Conservation (phyloP, 306 rosid genomes). For the Hippophae rhamnoides region DNA sequence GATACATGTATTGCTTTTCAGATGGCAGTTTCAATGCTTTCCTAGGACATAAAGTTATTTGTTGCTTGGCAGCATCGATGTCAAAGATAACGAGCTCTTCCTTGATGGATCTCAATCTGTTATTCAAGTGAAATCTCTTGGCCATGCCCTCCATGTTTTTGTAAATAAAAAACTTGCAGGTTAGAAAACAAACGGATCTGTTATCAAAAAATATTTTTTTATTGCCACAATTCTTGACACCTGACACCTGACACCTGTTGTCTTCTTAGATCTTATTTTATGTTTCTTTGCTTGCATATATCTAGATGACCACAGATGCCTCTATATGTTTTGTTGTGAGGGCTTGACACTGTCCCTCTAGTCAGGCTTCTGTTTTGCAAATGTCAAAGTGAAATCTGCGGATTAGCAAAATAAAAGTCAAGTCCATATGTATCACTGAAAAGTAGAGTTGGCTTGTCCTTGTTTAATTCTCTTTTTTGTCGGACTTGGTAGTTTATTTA, state of each 20-base stretch:
- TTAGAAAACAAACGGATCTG: slow-evolving; percentile 8
- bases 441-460: too few relatives aligned
- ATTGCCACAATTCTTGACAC: background rate
- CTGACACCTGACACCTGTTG: background rate
- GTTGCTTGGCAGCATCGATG: slow-evolving; percentile 34
- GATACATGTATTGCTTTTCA: too few relatives aligned
- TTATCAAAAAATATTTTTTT: background rate
- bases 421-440: too few relatives aligned
- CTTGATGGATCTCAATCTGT: slow-evolving; percentile 32
- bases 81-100: slow-evolving; percentile 31
- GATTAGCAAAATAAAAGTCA: too few relatives aligned
- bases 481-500: too few relatives aligned
- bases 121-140: slow-evolving; percentile 87
- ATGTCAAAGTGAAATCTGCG: too few relatives aligned
- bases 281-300: background rate
- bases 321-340: too few relatives aligned
- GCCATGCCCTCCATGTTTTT: slow-evolving; percentile 75
- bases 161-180: slow-evolving; percentile 72
- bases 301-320: too few relatives aligned
- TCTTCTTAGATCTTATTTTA: background rate
- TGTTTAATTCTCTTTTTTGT: too few relatives aligned
- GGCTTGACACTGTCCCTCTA: too few relatives aligned
- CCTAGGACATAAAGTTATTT: slow-evolving; percentile 5
- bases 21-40: background rate
- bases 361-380: too few relatives aligned